Evolutionary conservation across 2,329 filamentous ascomycete species (phyloP).

Genomic region (Ceratocystis huliohia): DNA sequence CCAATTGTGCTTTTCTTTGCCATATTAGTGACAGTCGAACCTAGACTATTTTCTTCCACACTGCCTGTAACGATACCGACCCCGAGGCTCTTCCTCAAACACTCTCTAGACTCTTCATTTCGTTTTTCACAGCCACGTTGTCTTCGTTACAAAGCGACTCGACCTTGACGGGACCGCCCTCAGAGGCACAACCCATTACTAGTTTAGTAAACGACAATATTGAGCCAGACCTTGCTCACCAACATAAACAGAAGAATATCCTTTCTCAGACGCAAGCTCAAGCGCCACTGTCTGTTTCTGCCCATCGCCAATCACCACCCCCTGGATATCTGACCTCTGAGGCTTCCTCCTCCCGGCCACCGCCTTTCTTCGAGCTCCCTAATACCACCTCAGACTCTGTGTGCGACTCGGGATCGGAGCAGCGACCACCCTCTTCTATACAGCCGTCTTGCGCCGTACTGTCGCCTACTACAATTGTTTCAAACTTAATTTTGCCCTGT

Average conservation of each 20-base stretch:
- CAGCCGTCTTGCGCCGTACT: constrained; percentile 11
- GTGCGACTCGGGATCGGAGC: constrained; percentile 28
- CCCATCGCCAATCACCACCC: constrained; percentile 33
- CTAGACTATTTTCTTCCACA: neutral
- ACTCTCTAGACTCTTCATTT: constrained; percentile 18
- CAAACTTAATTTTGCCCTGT: constrained; percentile 20
- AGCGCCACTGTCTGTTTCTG: constrained; percentile 13
- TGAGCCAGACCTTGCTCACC: constrained; percentile 11
- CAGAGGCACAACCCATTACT: constrained; percentile 18
- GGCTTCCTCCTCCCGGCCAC: constrained; percentile 41
- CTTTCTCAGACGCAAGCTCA: constrained; percentile 11
- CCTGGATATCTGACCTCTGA: constrained; percentile 48
- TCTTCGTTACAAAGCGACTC: constrained; percentile 23
- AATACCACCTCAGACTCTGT: constrained; percentile 34
- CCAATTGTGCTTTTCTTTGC: too few species aligned
- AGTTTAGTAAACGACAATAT: neutral
- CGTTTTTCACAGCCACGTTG: constrained; percentile 34
- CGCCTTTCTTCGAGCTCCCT: constrained; percentile 43
- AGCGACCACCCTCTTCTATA: constrained; percentile 26
- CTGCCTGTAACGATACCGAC: neutral
- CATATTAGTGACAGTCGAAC: too few species aligned
- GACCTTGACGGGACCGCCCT: constrained; percentile 17
- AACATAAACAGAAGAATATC: constrained; percentile 13
- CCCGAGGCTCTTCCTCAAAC: neutral
- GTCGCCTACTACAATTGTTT: constrained; percentile 22